Evolutionary conservation across 805 yeast genomes (phyloP).

Genomic region (Wickerhamiella vanderwaltii): DNA sequence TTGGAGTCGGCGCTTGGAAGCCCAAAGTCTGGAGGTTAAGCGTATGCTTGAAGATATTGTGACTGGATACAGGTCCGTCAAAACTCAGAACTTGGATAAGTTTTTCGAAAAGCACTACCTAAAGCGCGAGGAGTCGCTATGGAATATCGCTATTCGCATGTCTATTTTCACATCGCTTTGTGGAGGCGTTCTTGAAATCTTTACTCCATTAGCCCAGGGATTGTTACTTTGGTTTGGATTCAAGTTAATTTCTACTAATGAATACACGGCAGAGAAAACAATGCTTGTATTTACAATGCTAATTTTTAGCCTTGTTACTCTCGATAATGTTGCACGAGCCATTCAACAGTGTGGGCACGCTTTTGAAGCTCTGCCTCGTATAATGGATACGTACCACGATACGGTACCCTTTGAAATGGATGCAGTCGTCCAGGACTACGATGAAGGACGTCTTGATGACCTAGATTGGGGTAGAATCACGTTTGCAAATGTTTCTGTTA

Average conservation of each 20-base stretch:
- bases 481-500: slow-evolving; percentile 13
- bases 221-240: slow-evolving; percentile 71
- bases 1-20: slow-evolving; percentile 17
- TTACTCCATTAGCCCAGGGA: slow-evolving; percentile 53
- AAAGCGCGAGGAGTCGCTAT: slow-evolving; percentile 26
- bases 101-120: slow-evolving; percentile 31
- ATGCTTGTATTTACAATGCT: slow-evolving; percentile 61
- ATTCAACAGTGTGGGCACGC: slow-evolving; percentile 78
- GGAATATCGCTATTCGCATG: slow-evolving; percentile 36
- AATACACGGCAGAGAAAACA: slow-evolving; percentile 45
- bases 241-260: slow-evolving; percentile 45
- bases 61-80: slow-evolving; percentile 50
- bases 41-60: slow-evolving; percentile 38
- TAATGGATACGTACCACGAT: slow-evolving; percentile 12
- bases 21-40: slow-evolving; percentile 12
- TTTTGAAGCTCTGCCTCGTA: slow-evolving; percentile 29
- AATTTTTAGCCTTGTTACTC: slow-evolving; percentile 57
- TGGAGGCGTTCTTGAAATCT: slow-evolving; percentile 42
- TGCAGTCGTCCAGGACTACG: background rate
- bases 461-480: slow-evolving; percentile 12
- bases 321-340: slow-evolving; percentile 45
- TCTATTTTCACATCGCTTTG: slow-evolving; percentile 58
- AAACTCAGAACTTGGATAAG: slow-evolving; percentile 39
- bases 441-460: background rate
- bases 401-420: background rate